Base-by-base conservation (phyloP, 257 asterid genomes). In the Capsicum chinense region DNA sequence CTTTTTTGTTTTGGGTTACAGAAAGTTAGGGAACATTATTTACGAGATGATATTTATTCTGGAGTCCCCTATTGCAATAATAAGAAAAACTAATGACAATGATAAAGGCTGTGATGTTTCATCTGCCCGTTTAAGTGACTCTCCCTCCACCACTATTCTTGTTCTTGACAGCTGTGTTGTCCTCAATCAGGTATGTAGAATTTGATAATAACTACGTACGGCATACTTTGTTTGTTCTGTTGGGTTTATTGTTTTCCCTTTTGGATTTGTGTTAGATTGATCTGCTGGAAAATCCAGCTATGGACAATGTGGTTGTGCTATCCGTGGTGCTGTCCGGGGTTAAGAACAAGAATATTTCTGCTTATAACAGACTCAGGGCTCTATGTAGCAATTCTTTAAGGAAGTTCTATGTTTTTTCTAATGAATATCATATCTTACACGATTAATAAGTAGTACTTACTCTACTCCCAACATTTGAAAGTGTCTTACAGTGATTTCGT, bases 41-140 rank as follows among this genome's bases (percentile, higher is more conserved):
- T 97, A 83, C 88, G 99, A 82, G 99, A 97, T 86, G 99, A 97
- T 83, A 93, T 97, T 62, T 93, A 89, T 35, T 97, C 98, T n/a
- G 98, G 99, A 42, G 97, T 93, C 17, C 91, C 96, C 5, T 91
- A 93, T 63, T 97, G 99, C 90, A 26, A 73, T 2, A 92, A 90
- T 74, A 87, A 80, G 26, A 2, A 39, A 39, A 39, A 39, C 44
- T 39, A 39, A 39, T 3, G 44, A 39, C 44, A 39, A 39, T 39
- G 44, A 39, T 3, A 39, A 39, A 39, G 44, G 44, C 44, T 97
- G 99, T 58, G 91, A 92, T 63, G 88, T 88, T 76, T 84, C 93
- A 5, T 87, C 87, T 1, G 90, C 98, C 13, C 89, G 93, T 60
- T 92, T 97, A 74, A 85, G 92, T 47, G 85, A 92, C 33, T 68